Evolutionary conservation across 164 flowering plant species (phyloP), one percentile per base, ranked within the genome.

Genomic region (Kingdonia uniflora): DNA sequence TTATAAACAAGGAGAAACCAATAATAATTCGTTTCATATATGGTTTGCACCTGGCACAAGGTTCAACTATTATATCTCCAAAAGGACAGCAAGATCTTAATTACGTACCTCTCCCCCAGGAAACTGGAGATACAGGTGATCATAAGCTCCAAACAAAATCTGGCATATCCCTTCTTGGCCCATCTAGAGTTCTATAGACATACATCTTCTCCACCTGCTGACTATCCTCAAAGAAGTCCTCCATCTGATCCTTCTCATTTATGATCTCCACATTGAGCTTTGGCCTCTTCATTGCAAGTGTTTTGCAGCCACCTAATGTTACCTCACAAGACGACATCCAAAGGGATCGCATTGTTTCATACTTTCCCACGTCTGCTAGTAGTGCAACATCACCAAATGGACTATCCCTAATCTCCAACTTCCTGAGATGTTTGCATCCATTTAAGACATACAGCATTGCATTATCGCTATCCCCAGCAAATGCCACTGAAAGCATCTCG

Each of bases 261-360:
- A 85, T 81, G 35, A 91, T 73, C 77, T 91, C 97, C 61, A 91
- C 92, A 58, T 91, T 91, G 23, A 91, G 71, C 61, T 65, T 73
- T 0, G 95, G 86, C 86, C 75, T 80, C 71, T 76, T 74, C 72
- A 60, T 49, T 0, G 95, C 95, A 37, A 91, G 78, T 1, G 64
- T 24, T 71, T 79, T 83, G 83, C 97, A 91, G 56, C 74, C 97
- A 51, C 78, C 84, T 16, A 78, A 60, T 47, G 87, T 87, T 60
- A 91, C 76, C 54, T 80, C 71, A 40, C 97, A 91, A 62, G 92
- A 77, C 54, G 96, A 87, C 97, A 91, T 87, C 97, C 96, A 91
- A 91, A 91, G 96, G 90, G 96, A 91, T 87, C 96, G 97, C 97
- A 91, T 87, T 87, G 94, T 77, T 57, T 85, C 96, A 69, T 83